Evolutionary conservation across 441 rosid genomes (phyloP).

Genomic region (Populus tomentosa): DNA sequence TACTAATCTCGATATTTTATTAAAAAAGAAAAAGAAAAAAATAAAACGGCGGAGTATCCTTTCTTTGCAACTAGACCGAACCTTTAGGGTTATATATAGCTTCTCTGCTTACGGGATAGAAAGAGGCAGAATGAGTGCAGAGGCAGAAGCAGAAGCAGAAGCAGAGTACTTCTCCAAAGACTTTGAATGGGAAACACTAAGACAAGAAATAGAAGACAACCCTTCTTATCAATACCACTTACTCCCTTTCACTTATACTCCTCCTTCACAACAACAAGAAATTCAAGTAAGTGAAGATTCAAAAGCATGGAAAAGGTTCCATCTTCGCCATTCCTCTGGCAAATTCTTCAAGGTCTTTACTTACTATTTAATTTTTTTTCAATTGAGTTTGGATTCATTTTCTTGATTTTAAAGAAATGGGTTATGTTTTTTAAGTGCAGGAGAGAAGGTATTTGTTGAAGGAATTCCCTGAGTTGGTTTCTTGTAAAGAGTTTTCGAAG

Average conservation of each 20-base stretch:
- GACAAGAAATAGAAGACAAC: conserved; percentile 47
- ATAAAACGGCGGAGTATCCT: no score
- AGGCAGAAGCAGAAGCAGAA: conserved; percentile 9
- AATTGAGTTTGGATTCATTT: background rate
- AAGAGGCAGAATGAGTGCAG: conserved; percentile 14
- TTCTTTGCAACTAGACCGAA: no score
- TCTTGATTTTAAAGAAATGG: background rate
- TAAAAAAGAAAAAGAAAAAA: no score
- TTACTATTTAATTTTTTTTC: background rate
- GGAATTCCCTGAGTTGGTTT: conserved; percentile 80
- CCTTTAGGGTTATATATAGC: background rate
- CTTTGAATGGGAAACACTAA: conserved; percentile 69
- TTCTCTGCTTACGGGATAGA: background rate
- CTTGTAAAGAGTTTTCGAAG: conserved; percentile 41
- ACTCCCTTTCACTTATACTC: conserved; percentile 26
- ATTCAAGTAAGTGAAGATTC: conserved; percentile 24
- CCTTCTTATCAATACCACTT: conserved; percentile 55
- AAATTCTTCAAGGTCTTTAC: conserved; percentile 78
- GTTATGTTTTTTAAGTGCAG: conserved; percentile 22
- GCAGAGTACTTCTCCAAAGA: conserved; percentile 80
- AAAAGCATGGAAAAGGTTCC: conserved; percentile 70
- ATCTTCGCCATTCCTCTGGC: conserved; percentile 69
- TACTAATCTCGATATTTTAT: no score
- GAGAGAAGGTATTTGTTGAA: conserved; percentile 89
- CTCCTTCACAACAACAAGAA: conserved; percentile 2